Evolutionary conservation across 2,329 filamentous ascomycete genomes (phyloP), one percentile per base, ranked within the genome.

Genomic region (Cladosporium sphaerospermum): DNA sequence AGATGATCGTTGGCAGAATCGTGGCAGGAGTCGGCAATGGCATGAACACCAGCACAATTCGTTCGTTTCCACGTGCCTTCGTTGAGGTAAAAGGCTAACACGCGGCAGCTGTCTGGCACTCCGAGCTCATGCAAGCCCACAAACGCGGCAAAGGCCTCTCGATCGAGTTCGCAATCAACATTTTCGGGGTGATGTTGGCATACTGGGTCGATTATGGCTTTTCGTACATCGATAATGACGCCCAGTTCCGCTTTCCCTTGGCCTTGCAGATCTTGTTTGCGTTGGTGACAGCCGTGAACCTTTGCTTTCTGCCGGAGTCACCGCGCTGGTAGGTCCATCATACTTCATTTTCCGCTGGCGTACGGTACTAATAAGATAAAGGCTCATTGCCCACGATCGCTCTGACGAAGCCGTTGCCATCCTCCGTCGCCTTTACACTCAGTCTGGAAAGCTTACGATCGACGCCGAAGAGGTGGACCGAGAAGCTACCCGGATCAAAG

Each of bases 21-120:
- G 70, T 80, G 46, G 79, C 78, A 14, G 78, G 78, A 50, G 64
- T 80, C 16, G 78, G 77, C 5, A 80, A 79, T 55, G 78, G 78
- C 16, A 78, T 80, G 67, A 80, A 80, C 64, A 79, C 76, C 3
- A 74, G 73, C 0, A 79, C 76, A 0, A 78, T 79, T 32, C 77
- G 77, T 2, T 77, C 75, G 3, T 80, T 78, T 58, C 4, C 36
- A 10, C 2, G 4, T 39, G 8, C 13, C 36, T n/a, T 16, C 16
- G 13, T 14, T 5, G 10, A 14, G 3, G 36, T n/a, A 6, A 14
- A 3, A 9, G 0, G 18, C 47, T 50, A 16, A 50, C 39, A 19
- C 9, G 3, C 8, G 8, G 1, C 10, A 58, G 69, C 69, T 59
- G 56, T 70, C 57, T 76, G 71, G 69, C 73, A 75, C 55, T 69